A percentile compares a stretch with the other conserved stretches of the same genome.
Conservation (phyloP, 2,329 filamentous ascomycete genomes). For the Verticillium isaacii region DNA sequence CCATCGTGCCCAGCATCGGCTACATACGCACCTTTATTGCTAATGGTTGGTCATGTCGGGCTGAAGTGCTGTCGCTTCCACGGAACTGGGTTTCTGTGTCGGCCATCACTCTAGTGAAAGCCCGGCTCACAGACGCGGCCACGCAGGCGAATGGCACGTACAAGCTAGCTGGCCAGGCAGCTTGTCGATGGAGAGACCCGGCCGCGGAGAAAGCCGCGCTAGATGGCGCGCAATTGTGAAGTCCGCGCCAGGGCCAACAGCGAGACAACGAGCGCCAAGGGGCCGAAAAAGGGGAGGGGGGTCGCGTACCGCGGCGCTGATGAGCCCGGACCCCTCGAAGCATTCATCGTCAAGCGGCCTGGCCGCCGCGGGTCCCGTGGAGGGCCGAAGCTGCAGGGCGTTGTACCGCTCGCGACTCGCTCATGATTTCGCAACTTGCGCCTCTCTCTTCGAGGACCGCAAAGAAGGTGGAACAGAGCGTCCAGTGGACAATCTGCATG, state of each 20-base stretch:
- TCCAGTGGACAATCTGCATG: neutral
- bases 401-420: neutral
- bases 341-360: neutral
- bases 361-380: neutral
- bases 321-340: neutral
- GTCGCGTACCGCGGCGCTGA: neutral
- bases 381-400: neutral
- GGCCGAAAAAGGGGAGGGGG: neutral
- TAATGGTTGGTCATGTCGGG: neutral
- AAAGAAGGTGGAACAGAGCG: neutral
- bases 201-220: neutral
- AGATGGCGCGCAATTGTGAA: neutral
- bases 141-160: neutral
- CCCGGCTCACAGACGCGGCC: neutral
- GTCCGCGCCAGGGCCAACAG: neutral
- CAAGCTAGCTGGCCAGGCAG: neutral
- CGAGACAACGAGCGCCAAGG: neutral
- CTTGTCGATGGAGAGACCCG: neutral
- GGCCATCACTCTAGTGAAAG: neutral
- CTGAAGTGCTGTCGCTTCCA: neutral
- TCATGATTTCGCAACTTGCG: neutral
- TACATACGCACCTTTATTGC: neutral
- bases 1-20: neutral
- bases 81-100: neutral
- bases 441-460: neutral